Base-by-base conservation (phyloP, 192 early-diverging fungal species). In the Chytriomyces hyalinus region DNA sequence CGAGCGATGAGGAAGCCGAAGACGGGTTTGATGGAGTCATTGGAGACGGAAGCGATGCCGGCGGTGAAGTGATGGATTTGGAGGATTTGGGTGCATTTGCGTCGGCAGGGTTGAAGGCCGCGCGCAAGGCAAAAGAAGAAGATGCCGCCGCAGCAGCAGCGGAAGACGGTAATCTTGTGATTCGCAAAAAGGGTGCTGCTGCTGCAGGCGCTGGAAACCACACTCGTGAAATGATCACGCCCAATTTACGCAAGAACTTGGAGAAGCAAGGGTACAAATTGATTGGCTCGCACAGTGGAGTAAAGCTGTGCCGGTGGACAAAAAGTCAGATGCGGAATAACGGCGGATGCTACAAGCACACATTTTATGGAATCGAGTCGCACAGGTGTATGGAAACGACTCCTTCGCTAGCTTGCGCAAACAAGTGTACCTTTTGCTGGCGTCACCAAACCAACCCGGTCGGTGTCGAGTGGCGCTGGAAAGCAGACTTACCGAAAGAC, bases 301-400 rank as follows among this genome's bases (percentile, higher is more conserved):
- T 93, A 45, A 93, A 92, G 81, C 86, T 93, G 43, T 92, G 91
- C 72, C 86, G 92, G n/a, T 93, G 92, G 92, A 93, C 92, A 17
- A 93, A 92, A 79, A 81, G 89, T 24, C 90, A 90, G 71, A 77
- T 93, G 46, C 82, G 92, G 60, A 90, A 90, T 15, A 86, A 90
- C 68, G 92, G 85, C 43, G 91, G 91, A 70, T 93, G 92, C 73
- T 93, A 93, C 67, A 93, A 93, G 67, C 90, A 92, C 78, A 90
- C 89, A 3, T 92, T 93, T 81, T 93, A 92, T 57, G 92, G 92
- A 13, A 92, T 93, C 50, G 89, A 92, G 65, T 89, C 87, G 1
- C 91, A 93, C 78, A 67, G 87, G 20, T 93, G 92, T 74, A 92
- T 92, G 86, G 92, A 93, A 69, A 92, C 90, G 0, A 93, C 92